These are phyloP conservation scores for Pochonia chlamydosporia DNA, from an alignment of 2,329 filamentous ascomycete species.

Conservation along the genomic window DNA sequence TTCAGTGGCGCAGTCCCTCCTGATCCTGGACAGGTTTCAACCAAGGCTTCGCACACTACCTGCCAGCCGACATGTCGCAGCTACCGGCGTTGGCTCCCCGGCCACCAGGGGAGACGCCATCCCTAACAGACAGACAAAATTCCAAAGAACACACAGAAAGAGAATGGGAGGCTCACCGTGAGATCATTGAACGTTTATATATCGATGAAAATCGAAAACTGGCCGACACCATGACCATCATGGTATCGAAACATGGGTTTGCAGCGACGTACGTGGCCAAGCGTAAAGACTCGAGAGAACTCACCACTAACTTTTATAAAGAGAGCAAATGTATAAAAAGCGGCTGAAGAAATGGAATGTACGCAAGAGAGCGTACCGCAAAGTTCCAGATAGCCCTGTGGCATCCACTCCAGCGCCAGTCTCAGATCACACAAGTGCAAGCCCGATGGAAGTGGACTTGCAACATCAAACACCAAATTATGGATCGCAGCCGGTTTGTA, in stretches of 20 bases:
- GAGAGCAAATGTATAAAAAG: slow-evolving; percentile 35
- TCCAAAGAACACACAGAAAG: slow-evolving; percentile 29
- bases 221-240: slow-evolving; percentile 29
- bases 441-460: slow-evolving; percentile 2
- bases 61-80: slow-evolving; percentile 11
- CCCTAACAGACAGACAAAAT: slow-evolving; percentile 16
- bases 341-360: slow-evolving; percentile 32
- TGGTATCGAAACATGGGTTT: slow-evolving; percentile 28
- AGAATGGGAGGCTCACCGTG: slow-evolving; percentile 27
- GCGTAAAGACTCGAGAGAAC: neutral
- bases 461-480: neutral
- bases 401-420: slow-evolving; percentile 7
- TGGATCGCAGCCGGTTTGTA: slow-evolving; percentile 2
- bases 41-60: neutral
- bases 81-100: slow-evolving; percentile 28
- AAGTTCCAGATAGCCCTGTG: slow-evolving; percentile 7
- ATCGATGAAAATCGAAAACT: slow-evolving; percentile 29
- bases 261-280: slow-evolving; percentile 28
- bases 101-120: slow-evolving; percentile 21
- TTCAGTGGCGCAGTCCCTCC: neutral
- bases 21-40: neutral
- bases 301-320: slow-evolving; percentile 8
- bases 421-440: neutral
- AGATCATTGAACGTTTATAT: slow-evolving; percentile 27
- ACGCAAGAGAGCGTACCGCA: slow-evolving; percentile 29